Evolutionary conservation across 2,329 filamentous ascomycete genomes (phyloP).

Genomic region (Aureobasidium musti): DNA sequence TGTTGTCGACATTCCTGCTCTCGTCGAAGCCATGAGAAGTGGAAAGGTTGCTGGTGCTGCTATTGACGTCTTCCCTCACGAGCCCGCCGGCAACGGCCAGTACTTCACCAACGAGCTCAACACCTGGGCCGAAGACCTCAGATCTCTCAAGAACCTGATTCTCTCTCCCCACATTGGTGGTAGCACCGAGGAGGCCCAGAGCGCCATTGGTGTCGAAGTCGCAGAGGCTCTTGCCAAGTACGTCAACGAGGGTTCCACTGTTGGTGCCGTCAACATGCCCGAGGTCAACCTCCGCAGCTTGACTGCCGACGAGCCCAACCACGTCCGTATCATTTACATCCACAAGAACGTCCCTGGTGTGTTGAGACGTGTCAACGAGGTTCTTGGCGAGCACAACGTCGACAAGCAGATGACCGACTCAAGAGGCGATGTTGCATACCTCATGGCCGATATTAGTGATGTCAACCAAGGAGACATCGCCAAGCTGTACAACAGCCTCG

Average conservation of each 20-base stretch:
- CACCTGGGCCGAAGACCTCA: conserved; percentile 80
- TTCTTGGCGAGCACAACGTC: conserved; percentile 92
- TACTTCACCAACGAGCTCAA: conserved; percentile 89
- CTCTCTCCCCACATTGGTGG: conserved; percentile 96
- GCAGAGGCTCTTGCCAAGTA: conserved; percentile 85
- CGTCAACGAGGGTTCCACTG: conserved; percentile 90
- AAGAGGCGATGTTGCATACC: conserved; percentile 87
- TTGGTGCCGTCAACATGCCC: conserved; percentile 95
- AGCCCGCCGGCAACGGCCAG: conserved; percentile 90
- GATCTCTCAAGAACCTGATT: conserved; percentile 85
- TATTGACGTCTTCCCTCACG: conserved; percentile 93
- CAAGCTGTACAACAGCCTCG: conserved; percentile 78
- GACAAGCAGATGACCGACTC: conserved; percentile 99
- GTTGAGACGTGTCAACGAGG: conserved; percentile 89
- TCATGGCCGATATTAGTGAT: conserved; percentile 96
- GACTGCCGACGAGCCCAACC: conserved; percentile 83
- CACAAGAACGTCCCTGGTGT: conserved; percentile 97
- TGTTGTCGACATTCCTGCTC: conserved; percentile 89
- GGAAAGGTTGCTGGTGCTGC: conserved; percentile 91
- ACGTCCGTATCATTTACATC: conserved; percentile 90
- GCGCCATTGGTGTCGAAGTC: conserved; percentile 93
- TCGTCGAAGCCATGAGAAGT: conserved; percentile 81
- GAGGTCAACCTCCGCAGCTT: conserved; percentile 88
- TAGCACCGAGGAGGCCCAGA: conserved; percentile 95
- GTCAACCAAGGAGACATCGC: conserved; percentile 80